Evolutionary conservation across 2,329 filamentous ascomycete species (phyloP), one percentile per base, ranked within the genome.

Genomic region (Penicillium sp.): DNA sequence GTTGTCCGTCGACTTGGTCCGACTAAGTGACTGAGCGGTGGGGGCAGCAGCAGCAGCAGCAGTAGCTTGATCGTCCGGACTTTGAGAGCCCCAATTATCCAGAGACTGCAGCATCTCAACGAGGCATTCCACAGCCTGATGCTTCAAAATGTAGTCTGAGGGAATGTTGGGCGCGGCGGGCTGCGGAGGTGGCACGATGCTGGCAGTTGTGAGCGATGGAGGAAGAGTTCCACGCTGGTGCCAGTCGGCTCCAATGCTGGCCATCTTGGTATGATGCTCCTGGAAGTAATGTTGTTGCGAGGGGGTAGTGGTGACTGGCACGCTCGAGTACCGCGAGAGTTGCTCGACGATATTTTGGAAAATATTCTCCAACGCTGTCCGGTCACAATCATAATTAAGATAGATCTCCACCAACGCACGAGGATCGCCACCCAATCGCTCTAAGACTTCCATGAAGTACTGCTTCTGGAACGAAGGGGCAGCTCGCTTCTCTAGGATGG

Each of bases 311-410:
- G 87, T 75, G 4, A 96, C 88, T 1, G 93, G 88, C 10, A 88
- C 84, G 54, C 90, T 95, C 1, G 92, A 91, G 67, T 96, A 90
- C 67, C 89, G 89, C 35, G 94, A 95, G 18, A 99, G 80, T 75
- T 98, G 92, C 74, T 99, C 96, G 51, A 99, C 93, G 55, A 98
- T 88, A 19, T 85, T 82, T 76, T 99, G 95, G 74, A 96, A 99
- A 76, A 98, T 95, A 75, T 99, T 99, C 77, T 98, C 94, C 60
- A 98, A 86, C 10, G 87, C 87, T 41, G 92, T 92, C 60, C 94
- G 85, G 70, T 98, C 96, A 77, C 95, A 99, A 74, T 99, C 95
- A 72, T 99, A 99, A 76, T 99, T 99, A 62, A 99, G 85, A 75
- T 99, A 99, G 14, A 93, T 89, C 76, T 99, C 95, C 16, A 99